A percentile compares a stretch with the other conserved stretches of the same genome.
phyloP scores from a whole-genome alignment of 495 filamentous ascomycete genomes.

The Hamigera avellanea region DNA sequence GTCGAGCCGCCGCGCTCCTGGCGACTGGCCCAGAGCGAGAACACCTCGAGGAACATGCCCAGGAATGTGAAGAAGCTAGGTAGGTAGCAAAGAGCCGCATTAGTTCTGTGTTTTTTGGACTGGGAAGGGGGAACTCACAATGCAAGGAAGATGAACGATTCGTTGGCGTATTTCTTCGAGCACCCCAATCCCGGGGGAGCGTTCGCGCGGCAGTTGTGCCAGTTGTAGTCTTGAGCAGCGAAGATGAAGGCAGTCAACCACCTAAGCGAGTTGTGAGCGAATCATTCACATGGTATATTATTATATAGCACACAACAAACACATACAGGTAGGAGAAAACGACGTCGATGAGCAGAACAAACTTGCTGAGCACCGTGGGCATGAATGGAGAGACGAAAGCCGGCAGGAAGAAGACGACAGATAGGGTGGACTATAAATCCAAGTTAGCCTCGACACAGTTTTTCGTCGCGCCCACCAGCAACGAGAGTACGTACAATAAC shows the following conservation, averaged over 20 bases:
- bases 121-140: slow-evolving; percentile 35
- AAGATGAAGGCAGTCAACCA: slow-evolving; percentile 54
- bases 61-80: slow-evolving; percentile 34
- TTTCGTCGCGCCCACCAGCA: too few species aligned
- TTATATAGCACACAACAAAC: not conserved
- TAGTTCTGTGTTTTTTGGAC: slow-evolving; percentile 1
- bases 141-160: slow-evolving; percentile 50
- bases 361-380: slow-evolving; percentile 28
- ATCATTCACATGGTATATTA: not conserved
- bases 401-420: slow-evolving; percentile 45
- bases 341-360: slow-evolving; percentile 42
- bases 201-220: slow-evolving; percentile 20
- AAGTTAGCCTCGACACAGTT: not conserved
- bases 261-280: slow-evolving; percentile 14
- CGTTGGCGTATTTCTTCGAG: slow-evolving; percentile 33
- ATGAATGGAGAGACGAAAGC: slow-evolving; percentile 43
- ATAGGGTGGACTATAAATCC: slow-evolving; percentile 33
- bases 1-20: slow-evolving; percentile 12
- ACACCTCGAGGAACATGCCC: slow-evolving; percentile 41
- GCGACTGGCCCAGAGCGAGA: slow-evolving; percentile 35
- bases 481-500: slow-evolving; percentile 39
- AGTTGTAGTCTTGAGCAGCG: slow-evolving; percentile 42
- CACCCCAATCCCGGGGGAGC: slow-evolving; percentile 20
- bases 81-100: too few species aligned
- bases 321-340: slow-evolving; percentile 51